phyloP scores from a whole-genome alignment of 345 rosid genomes.

The Populus euphratica region DNA sequence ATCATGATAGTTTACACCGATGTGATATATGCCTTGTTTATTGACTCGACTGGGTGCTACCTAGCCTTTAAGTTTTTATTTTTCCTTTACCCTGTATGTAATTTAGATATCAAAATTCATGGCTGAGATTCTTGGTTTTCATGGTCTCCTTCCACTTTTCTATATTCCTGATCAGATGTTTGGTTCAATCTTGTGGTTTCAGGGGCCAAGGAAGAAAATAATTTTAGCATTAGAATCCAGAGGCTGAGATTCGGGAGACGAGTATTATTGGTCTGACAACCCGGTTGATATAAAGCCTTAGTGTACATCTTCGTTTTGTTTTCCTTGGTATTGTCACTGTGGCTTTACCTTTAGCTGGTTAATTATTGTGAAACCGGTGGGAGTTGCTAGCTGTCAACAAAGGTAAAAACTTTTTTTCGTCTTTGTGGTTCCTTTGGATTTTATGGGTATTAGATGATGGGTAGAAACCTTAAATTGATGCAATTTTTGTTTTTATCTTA shows the following conservation, averaged over 20 bases:
- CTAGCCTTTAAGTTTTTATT: neutral
- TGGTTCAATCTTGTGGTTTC: constrained; percentile 26
- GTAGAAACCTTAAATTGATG: constrained; percentile 1
- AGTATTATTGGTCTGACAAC: constrained; percentile 15
- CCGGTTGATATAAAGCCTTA: constrained; percentile 17
- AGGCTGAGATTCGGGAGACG: constrained; percentile 34
- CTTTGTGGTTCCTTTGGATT: neutral
- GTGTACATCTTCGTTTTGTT: constrained; percentile 9
- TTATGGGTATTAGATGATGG: neutral
- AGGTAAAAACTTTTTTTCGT: constrained; percentile 2
- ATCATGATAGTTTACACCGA: no score
- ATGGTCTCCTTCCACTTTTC: neutral
- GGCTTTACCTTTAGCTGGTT: constrained; percentile 22
- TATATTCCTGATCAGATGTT: neutral
- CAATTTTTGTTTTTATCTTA: neutral
- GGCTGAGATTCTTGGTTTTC: neutral
- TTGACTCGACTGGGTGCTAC: neutral
- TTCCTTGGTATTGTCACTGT: neutral
- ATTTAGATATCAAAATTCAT: neutral
- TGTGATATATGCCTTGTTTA: neutral
- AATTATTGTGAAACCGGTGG: constrained; percentile 4
- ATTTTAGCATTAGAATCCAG: constrained; percentile 72
- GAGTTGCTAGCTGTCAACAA: constrained; percentile 12
- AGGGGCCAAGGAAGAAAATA: constrained; percentile 99
- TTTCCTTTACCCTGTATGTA: neutral